These are phyloP conservation scores for Discostella stelligera DNA, from an alignment of 352 stramenopile species.

Conservation along the genomic window DNA sequence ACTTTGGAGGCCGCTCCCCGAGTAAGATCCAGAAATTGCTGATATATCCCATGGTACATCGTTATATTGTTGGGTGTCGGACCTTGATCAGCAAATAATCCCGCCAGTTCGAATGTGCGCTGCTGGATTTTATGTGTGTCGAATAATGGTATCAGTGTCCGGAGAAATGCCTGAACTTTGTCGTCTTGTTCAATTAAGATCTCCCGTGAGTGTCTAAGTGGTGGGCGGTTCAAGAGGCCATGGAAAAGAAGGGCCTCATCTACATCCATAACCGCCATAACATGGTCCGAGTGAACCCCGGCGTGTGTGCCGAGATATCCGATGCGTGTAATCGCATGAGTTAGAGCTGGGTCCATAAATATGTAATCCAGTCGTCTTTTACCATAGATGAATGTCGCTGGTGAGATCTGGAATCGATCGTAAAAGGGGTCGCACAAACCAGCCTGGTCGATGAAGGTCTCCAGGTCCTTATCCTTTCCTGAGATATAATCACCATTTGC, in stretches of 20 bases:
- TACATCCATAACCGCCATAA: conserved; percentile 5
- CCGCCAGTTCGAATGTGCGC: background rate
- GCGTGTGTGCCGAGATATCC: conserved; percentile 15
- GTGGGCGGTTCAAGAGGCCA: conserved; percentile 8
- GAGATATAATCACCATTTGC: conserved; percentile 16
- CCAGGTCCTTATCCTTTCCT: background rate
- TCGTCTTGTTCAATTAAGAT: conserved; percentile 9
- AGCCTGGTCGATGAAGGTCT: background rate
- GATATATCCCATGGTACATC: conserved; percentile 6
- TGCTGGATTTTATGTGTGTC: background rate
- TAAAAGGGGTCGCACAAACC: conserved; percentile 1
- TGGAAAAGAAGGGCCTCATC: background rate
- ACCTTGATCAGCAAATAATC: no score
- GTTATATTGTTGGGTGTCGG: background rate
- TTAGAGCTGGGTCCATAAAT: background rate
- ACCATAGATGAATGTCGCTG: conserved; percentile 10
- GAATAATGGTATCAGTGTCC: no score
- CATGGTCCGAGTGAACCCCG: conserved; percentile 3
- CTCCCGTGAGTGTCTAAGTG: background rate
- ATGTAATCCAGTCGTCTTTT: conserved; percentile 6
- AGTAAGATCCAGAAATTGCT: background rate
- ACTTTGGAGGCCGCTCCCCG: background rate
- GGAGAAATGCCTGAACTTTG: conserved; percentile 1
- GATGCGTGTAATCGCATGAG: background rate
- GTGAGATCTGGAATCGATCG: background rate